These are phyloP conservation scores for Pichia kudriavzevii DNA, from an alignment of 1,139 yeast species.

Conservation along the genomic window DNA sequence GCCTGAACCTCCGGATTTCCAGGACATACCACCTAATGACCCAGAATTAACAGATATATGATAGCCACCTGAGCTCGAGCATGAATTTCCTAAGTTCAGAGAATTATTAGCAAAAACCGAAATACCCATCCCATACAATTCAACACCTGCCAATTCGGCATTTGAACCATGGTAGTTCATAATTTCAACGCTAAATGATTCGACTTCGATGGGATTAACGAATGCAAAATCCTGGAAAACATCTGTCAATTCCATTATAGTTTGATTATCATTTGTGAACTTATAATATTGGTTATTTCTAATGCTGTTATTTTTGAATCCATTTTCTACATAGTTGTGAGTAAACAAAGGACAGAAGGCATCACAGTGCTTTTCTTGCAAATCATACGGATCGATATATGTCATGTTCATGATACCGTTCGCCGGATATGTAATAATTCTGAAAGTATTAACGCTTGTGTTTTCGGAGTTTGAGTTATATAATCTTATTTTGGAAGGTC, in stretches of 20 bases:
- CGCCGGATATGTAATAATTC: constrained; percentile 72
- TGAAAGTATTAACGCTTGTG: constrained; percentile 54
- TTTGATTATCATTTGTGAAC: constrained; percentile 15
- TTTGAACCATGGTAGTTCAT: constrained; percentile 61
- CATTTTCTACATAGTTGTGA: constrained; percentile 26
- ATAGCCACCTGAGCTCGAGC: constrained; percentile 20
- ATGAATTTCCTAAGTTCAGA: constrained; percentile 59
- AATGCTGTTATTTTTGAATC: constrained; percentile 16
- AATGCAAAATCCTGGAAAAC: constrained; percentile 76
- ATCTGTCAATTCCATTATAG: constrained; percentile 19
- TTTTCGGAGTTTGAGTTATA: constrained; percentile 50
- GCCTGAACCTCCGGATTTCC: constrained; percentile 27
- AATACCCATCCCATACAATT: constrained; percentile 60
- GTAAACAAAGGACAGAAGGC: constrained; percentile 73
- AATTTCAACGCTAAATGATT: constrained; percentile 57
- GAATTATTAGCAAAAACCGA: constrained; percentile 68
- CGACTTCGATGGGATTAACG: constrained; percentile 59
- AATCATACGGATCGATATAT: constrained; percentile 67
- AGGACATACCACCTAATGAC: constrained; percentile 24
- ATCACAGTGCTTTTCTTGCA: constrained; percentile 57
- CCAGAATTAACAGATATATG: constrained; percentile 15
- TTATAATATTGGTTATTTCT: constrained; percentile 11
- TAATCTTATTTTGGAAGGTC: constrained; percentile 69
- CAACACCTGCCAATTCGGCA: constrained; percentile 67
- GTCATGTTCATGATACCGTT: constrained; percentile 89